Evolutionary conservation across 176 grass and related monocot species (phyloP).

Genomic region (Lolium multiflorum): DNA sequence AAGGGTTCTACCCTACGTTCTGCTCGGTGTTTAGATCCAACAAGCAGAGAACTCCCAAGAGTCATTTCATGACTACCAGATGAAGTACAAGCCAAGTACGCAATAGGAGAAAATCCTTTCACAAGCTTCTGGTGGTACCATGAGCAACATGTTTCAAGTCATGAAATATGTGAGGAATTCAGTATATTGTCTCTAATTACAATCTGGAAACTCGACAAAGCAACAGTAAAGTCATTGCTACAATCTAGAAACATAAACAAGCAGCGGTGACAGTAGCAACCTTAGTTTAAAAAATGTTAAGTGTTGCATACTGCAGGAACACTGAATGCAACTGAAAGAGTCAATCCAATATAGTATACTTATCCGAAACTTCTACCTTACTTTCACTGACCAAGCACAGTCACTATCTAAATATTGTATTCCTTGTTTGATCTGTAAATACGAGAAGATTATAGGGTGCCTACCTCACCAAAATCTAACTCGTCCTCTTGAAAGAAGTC

Average conservation of each 20-base stretch:
- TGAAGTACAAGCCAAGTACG: conserved; percentile 13
- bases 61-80: conserved; percentile 14
- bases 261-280: neutral
- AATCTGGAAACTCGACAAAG: conserved; percentile 27
- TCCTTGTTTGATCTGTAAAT: conserved; percentile 18
- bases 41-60: conserved; percentile 29
- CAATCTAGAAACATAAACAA: conserved; percentile 39
- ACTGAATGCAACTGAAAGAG: conserved; percentile 29
- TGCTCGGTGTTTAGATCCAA: conserved; percentile 30
- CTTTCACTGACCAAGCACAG: conserved; percentile 5
- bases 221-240: conserved; percentile 20
- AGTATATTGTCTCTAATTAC: conserved; percentile 13
- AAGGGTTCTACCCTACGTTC: neutral
- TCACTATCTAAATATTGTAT: conserved; percentile 28
- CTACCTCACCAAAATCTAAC: conserved; percentile 91
- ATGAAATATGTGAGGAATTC: conserved; percentile 7
- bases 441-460: conserved; percentile 38
- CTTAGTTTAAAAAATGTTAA: neutral
- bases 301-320: neutral
- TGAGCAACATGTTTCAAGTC: conserved; percentile 27
- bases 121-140: conserved; percentile 23
- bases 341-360: neutral
- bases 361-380: conserved; percentile 18
- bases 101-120: neutral
- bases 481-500: conserved; percentile 88